Conservation (phyloP, 257 asterid species). For the Gentiana straminea region DNA sequence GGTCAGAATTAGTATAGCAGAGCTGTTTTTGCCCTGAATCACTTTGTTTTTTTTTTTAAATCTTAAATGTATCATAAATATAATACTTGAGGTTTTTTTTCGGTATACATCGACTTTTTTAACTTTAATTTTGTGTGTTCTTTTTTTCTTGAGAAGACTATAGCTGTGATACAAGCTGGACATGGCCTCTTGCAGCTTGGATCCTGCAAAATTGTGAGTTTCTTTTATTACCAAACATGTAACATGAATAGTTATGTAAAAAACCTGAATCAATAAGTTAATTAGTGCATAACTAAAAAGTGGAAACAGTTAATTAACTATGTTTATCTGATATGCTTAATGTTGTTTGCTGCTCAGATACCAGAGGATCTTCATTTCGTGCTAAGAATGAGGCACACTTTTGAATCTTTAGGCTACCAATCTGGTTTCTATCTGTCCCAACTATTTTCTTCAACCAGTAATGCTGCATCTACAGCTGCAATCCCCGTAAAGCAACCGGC, state of each 20-base stretch:
- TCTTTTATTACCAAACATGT: not conserved
- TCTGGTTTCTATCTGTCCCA: slow-evolving; percentile 92
- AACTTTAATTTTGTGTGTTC: no score
- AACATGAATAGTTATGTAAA: not conserved
- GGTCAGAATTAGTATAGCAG: slow-evolving; percentile 30
- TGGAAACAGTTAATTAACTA: no score
- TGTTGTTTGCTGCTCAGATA: slow-evolving; percentile 35
- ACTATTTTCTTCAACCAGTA: slow-evolving; percentile 70
- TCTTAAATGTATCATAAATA: not conserved
- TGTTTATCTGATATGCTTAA: slow-evolving; percentile 5
- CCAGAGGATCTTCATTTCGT: slow-evolving; percentile 97
- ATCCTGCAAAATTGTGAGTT: slow-evolving; percentile 94
- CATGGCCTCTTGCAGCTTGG: slow-evolving; percentile 96
- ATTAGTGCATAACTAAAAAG: no score
- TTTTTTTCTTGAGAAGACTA: slow-evolving; percentile 47
- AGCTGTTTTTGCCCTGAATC: slow-evolving; percentile 1
- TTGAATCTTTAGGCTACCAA: slow-evolving; percentile 88
- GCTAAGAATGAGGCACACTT: slow-evolving; percentile 92
- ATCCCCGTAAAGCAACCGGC: slow-evolving; percentile 53
- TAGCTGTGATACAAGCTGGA: slow-evolving; percentile 99
- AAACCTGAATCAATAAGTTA: not conserved
- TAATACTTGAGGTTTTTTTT: no score
- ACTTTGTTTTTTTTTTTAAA: slow-evolving; percentile 1
- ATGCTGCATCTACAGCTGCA: slow-evolving; percentile 36
- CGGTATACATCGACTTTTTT: no score